phyloP scores from a whole-genome alignment of 1,284 basidiomycete genomes.

The Rhodotorula sp. region DNA sequence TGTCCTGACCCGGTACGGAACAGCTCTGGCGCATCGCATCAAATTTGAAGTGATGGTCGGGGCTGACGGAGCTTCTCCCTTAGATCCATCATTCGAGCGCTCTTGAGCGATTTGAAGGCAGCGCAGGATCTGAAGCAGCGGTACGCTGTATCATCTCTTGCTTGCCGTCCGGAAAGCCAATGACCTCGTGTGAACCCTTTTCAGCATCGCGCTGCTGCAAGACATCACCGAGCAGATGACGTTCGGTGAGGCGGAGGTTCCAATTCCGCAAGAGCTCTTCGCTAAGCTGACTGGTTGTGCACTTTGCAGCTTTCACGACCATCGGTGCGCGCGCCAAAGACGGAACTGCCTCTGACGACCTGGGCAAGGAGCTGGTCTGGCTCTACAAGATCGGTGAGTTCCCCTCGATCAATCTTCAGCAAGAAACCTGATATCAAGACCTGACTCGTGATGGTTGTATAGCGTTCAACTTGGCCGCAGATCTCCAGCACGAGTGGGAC shows the following conservation, averaged over 20 bases:
- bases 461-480: too few species aligned
- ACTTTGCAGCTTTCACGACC: neutral
- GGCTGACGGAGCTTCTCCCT: neutral
- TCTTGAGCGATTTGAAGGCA: neutral
- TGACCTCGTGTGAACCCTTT: too few species aligned
- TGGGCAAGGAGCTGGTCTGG: slow-evolving; percentile 23
- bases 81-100: neutral
- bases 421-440: too few species aligned
- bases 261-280: too few species aligned
- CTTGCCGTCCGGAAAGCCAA: too few species aligned
- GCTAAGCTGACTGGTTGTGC: neutral
- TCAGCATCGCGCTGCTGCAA: too few species aligned
- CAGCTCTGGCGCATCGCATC: neutral
- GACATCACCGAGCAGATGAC: too few species aligned
- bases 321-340: neutral
- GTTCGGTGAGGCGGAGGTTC: too few species aligned
- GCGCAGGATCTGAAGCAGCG: neutral
- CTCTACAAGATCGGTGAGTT: slow-evolving; percentile 18
- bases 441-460: too few species aligned
- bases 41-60: neutral
- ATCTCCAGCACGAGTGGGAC: too few species aligned
- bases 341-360: neutral
- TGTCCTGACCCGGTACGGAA: neutral
- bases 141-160: too few species aligned
- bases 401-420: neutral